These are phyloP conservation scores for Skeletonema potamos DNA, from an alignment of 108 stramenopile genomes.

Conservation along the genomic window DNA sequence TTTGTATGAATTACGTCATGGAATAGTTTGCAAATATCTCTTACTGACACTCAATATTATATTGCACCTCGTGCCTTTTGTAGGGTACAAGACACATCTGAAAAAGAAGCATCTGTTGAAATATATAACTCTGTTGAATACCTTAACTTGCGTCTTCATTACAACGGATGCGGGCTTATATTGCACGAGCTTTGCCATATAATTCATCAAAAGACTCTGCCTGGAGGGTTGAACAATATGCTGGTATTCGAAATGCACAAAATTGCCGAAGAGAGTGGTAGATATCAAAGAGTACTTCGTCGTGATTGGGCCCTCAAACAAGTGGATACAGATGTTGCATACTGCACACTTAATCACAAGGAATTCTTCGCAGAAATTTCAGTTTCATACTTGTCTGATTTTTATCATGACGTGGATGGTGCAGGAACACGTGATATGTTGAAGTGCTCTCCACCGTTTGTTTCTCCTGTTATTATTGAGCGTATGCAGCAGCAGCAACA, in stretches of 20 bases:
- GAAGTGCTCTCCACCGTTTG: constrained; percentile 67
- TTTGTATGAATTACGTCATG: background rate
- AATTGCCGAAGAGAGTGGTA: constrained; percentile 47
- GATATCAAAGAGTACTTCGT: constrained; percentile 56
- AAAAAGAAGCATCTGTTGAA: constrained; percentile 72
- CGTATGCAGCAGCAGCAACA: constrained; percentile 35
- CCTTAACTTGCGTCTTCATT: constrained; percentile 72
- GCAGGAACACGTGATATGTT: constrained; percentile 44
- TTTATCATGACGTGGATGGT: constrained; percentile 58
- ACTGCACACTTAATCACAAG: constrained; percentile 76
- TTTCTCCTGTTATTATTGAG: constrained; percentile 54
- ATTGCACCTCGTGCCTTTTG: background rate
- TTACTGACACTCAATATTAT: too few species aligned
- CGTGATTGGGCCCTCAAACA: constrained; percentile 82
- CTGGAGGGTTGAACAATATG: constrained; percentile 62
- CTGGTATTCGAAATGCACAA: constrained; percentile 47
- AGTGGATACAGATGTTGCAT: constrained; percentile 63
- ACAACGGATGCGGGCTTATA: constrained; percentile 82
- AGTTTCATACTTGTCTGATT: constrained; percentile 68
- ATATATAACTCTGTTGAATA: constrained; percentile 76
- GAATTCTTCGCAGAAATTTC: constrained; percentile 88
- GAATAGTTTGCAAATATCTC: background rate
- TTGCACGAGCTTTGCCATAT: constrained; percentile 85
- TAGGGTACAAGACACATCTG: constrained; percentile 63
- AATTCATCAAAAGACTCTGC: constrained; percentile 72